Evolutionary conservation across 2,329 filamentous ascomycete genomes (phyloP).

Genomic region (Trichoderma sp.): DNA sequence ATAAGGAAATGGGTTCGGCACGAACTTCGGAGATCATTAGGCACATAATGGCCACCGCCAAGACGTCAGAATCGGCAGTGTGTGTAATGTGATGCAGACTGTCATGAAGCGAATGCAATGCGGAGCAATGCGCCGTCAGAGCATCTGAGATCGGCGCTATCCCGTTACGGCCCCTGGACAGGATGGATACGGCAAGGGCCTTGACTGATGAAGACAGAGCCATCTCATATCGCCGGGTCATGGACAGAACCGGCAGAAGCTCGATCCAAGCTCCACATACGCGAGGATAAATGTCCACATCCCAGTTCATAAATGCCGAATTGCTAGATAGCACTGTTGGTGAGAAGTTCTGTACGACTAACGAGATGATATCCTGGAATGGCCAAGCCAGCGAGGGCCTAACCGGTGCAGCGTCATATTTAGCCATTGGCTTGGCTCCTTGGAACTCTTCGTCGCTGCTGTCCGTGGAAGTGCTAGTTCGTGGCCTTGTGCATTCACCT

Average conservation of each 20-base stretch:
- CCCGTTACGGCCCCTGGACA: conserved; percentile 24
- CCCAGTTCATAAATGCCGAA: background rate
- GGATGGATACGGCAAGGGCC: conserved; percentile 33
- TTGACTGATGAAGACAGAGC: conserved; percentile 32
- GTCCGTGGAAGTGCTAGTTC: background rate
- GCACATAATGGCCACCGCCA: conserved; percentile 37
- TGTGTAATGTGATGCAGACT: conserved; percentile 7
- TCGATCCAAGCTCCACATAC: conserved; percentile 43
- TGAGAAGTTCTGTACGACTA: conserved; percentile 23
- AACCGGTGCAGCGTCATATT: background rate
- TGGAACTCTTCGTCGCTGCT: background rate
- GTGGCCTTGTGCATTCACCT: background rate
- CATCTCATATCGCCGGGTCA: conserved; percentile 20
- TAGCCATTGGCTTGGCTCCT: background rate
- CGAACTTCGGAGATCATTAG: conserved; percentile 31
- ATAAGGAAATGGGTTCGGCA: background rate
- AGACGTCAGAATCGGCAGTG: conserved; percentile 22
- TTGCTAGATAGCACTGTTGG: background rate
- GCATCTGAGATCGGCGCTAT: conserved; percentile 27
- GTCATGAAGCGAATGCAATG: conserved; percentile 30
- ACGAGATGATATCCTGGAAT: conserved; percentile 26
- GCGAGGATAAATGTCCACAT: conserved; percentile 30
- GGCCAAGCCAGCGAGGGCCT: conserved; percentile 23
- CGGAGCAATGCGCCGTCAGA: conserved; percentile 30
- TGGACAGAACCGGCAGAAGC: conserved; percentile 33